These are phyloP conservation scores for Peniophora sp. DNA, from an alignment of 1,284 basidiomycete genomes.

Conservation along the genomic window DNA sequence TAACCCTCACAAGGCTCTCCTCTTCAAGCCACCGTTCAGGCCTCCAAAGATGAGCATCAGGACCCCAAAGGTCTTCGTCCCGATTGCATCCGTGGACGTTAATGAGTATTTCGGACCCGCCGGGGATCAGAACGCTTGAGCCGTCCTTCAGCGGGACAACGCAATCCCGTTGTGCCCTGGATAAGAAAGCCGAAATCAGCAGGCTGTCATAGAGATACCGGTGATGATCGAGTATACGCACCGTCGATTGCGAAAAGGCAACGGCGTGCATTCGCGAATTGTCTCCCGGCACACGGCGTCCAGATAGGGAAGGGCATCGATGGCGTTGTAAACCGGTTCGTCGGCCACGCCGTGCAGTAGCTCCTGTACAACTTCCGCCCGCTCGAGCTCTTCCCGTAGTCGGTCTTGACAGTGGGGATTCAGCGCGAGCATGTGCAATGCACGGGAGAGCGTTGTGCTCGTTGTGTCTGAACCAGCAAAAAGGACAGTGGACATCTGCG, in stretches of 20 bases:
- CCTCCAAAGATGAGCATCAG: conserved; percentile 21
- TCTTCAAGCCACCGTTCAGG: conserved; percentile 22
- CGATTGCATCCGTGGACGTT: conserved; percentile 20
- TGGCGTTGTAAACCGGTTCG: neutral
- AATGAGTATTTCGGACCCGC: conserved; percentile 10
- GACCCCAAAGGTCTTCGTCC: conserved; percentile 22
- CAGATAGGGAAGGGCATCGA: neutral
- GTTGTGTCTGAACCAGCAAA: conserved; percentile 14
- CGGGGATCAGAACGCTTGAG: conserved; percentile 4
- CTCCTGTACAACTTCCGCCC: neutral
- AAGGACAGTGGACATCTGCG: conserved; percentile 11
- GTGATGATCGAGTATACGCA: neutral
- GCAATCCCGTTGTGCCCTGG: too few species aligned
- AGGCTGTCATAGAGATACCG: too few species aligned
- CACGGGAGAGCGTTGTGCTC: conserved; percentile 10
- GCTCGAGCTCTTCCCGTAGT: conserved; percentile 16
- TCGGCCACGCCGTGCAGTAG: neutral
- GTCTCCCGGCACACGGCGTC: neutral
- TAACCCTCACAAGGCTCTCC: neutral
- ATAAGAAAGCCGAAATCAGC: too few species aligned
- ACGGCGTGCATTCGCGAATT: neutral
- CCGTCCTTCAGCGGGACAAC: conserved; percentile 3
- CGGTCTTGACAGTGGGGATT: conserved; percentile 12
- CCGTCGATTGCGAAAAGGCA: too few species aligned
- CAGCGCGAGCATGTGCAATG: conserved; percentile 10